Evolutionary conservation across 2,329 filamentous ascomycete species (phyloP).

Genomic region (Penicillium sp.): DNA sequence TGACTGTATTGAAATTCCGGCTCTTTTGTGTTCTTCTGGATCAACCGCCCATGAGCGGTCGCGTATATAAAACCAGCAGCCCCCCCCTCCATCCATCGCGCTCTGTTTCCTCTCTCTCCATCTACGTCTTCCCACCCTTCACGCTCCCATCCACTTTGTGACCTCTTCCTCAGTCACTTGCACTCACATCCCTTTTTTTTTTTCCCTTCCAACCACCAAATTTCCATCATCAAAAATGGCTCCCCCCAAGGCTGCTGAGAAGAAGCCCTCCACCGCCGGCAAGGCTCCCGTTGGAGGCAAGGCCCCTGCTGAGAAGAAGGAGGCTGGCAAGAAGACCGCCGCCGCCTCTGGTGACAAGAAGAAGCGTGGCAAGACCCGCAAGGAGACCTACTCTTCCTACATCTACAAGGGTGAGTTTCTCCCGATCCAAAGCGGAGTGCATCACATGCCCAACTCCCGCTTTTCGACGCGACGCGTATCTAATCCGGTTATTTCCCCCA

Average conservation of each 20-base stretch:
- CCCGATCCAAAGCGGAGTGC: background rate
- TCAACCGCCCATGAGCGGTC: constrained; percentile 38
- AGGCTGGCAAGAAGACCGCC: constrained; percentile 97
- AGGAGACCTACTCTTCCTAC: constrained; percentile 99
- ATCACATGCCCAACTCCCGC: constrained; percentile 9
- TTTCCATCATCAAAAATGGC: constrained; percentile 65
- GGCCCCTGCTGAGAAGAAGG: constrained; percentile 95
- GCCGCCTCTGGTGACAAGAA: constrained; percentile 96
- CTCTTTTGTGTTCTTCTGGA: constrained; percentile 39
- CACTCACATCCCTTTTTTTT: constrained; percentile 10
- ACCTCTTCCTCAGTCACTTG: constrained; percentile 17
- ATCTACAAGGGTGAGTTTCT: constrained; percentile 90
- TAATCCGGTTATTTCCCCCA: constrained; percentile 15
- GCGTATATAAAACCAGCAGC: constrained; percentile 41
- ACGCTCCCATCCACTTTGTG: constrained; percentile 32
- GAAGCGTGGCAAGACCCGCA: constrained; percentile 99
- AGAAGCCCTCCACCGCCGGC: constrained; percentile 89
- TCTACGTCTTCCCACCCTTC: constrained; percentile 22
- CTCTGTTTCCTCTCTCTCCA: constrained; percentile 33
- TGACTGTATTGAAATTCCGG: constrained; percentile 44
- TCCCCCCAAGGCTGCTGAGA: constrained; percentile 86
- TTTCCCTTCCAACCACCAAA: constrained; percentile 19
- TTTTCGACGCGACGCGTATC: constrained; percentile 22
- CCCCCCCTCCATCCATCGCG: constrained; percentile 37
- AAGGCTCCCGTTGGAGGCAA: constrained; percentile 76